These are phyloP conservation scores for Fusarium clavum DNA, from an alignment of 2,329 filamentous ascomycete species.

Conservation along the genomic window DNA sequence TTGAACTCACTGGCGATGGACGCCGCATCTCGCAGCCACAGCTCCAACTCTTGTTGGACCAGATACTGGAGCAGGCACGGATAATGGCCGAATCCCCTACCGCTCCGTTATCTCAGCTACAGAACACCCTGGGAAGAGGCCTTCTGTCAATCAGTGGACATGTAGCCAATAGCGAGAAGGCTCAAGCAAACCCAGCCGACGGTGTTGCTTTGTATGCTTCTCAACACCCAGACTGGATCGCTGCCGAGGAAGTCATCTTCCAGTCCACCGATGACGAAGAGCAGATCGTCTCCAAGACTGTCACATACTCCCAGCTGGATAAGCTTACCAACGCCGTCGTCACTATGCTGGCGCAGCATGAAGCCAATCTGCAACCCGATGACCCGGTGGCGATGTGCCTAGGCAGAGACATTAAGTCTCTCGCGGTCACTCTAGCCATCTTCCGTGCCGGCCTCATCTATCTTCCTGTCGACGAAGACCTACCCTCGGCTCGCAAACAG, in stretches of 20 bases:
- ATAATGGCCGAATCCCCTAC: background rate
- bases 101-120: background rate
- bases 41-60: conserved; percentile 10
- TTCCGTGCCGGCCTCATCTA: conserved; percentile 15
- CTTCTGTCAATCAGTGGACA: conserved; percentile 4
- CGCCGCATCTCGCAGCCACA: conserved; percentile 21
- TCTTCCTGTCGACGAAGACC: conserved; percentile 11
- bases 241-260: conserved; percentile 13
- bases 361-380: background rate
- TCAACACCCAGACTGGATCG: conserved; percentile 21
- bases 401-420: conserved; percentile 11
- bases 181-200: background rate
- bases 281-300: background rate
- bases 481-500: conserved; percentile 13
- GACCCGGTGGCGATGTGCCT: conserved; percentile 17
- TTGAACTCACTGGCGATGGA: conserved; percentile 28
- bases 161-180: rapidly evolving
- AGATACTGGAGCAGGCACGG: conserved; percentile 13
- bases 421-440: conserved; percentile 22
- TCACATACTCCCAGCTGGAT: conserved; percentile 11
- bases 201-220: background rate
- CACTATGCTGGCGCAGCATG: background rate
- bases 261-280: background rate
- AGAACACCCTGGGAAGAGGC: background rate
- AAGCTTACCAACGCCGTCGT: conserved; percentile 3